Conservation (phyloP, 108 stramenopile species). For the Craspedostauros australis region DNA sequence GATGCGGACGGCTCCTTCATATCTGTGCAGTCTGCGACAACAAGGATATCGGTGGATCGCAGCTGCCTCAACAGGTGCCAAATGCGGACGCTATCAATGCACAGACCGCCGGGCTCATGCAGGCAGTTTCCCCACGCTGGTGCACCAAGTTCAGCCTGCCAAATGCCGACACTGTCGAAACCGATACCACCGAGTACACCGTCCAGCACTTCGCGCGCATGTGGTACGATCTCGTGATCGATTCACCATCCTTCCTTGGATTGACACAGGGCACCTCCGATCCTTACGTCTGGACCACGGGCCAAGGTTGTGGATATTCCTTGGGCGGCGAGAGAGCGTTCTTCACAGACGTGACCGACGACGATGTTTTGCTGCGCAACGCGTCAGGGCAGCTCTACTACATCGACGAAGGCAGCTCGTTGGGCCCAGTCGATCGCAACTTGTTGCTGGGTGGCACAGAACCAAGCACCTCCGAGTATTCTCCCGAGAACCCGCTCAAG, state of each 20-base stretch:
- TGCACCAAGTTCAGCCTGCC: slow-evolving; percentile 34
- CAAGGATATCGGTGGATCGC: slow-evolving; percentile 7
- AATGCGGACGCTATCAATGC: slow-evolving; percentile 12
- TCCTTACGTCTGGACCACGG: slow-evolving; percentile 41
- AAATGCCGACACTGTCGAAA: not conserved
- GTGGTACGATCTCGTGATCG: slow-evolving; percentile 32
- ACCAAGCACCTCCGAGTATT: slow-evolving; percentile 12
- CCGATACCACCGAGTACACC: slow-evolving; percentile 2
- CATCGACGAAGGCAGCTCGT: slow-evolving; percentile 31
- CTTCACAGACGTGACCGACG: slow-evolving; percentile 9
- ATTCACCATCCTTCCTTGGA: slow-evolving; percentile 19
- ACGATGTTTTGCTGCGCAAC: slow-evolving; percentile 14
- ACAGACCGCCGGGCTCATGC: slow-evolving; percentile 3
- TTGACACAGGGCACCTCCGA: slow-evolving; percentile 28
- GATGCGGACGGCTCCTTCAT: too few relatives aligned
- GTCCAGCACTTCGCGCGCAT: slow-evolving; percentile 33
- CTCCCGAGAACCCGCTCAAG: slow-evolving; percentile 13
- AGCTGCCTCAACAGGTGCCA: slow-evolving; percentile 13
- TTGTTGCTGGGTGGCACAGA: slow-evolving; percentile 27
- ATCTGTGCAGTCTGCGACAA: slow-evolving; percentile 16
- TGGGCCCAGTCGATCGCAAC: slow-evolving; percentile 25
- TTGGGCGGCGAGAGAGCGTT: slow-evolving; percentile 26
- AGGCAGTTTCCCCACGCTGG: slow-evolving; percentile 8
- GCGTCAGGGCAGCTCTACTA: slow-evolving; percentile 32
- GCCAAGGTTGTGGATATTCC: slow-evolving; percentile 35